A percentile compares a stretch with the other conserved stretches of the same genome.
Conservation (phyloP, 192 early-diverging fungal species). For the Pilobolus umbonatus region DNA sequence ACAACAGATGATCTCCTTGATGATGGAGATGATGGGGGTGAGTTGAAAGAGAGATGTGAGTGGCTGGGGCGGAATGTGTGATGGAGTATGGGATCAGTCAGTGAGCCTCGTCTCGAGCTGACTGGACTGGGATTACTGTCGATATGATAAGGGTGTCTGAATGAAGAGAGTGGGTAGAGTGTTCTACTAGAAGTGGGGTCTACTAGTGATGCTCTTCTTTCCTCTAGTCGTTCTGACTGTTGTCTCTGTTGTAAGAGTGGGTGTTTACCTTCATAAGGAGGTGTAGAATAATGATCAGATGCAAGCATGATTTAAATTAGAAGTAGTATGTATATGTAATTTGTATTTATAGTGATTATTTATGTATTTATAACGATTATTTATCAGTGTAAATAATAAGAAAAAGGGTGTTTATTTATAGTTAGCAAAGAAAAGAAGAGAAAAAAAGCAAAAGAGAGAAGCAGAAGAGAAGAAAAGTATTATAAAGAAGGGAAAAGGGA, state of each 20-base stretch:
- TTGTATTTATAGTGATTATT: neutral
- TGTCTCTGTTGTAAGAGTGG: too few species aligned
- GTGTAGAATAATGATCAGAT: constrained; percentile 7
- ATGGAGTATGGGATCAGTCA: constrained; percentile 23
- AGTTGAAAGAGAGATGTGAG: constrained; percentile 22
- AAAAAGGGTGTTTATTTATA: neutral
- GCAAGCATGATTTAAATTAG: neutral
- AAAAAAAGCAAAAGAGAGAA: neutral
- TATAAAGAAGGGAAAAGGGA: neutral
- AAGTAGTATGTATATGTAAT: neutral
- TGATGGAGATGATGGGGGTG: constrained; percentile 16
- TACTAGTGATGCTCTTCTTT: neutral
- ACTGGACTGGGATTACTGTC: constrained; percentile 6
- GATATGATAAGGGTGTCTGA: constrained; percentile 9
- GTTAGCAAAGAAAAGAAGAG: neutral
- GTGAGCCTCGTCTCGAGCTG: constrained; percentile 21
- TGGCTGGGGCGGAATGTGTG: constrained; percentile 10
- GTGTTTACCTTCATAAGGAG: constrained; percentile 5
- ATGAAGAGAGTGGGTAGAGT: constrained; percentile 4
- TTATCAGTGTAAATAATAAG: neutral
- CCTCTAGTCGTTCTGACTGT: too few species aligned
- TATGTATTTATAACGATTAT: neutral
- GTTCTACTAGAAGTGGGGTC: constrained; percentile 2
- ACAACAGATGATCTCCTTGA: constrained; percentile 14
- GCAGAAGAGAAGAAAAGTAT: neutral